Evolutionary conservation across 305 asterid species (phyloP).

Genomic region (Fraxinus xanthoxyloides): DNA sequence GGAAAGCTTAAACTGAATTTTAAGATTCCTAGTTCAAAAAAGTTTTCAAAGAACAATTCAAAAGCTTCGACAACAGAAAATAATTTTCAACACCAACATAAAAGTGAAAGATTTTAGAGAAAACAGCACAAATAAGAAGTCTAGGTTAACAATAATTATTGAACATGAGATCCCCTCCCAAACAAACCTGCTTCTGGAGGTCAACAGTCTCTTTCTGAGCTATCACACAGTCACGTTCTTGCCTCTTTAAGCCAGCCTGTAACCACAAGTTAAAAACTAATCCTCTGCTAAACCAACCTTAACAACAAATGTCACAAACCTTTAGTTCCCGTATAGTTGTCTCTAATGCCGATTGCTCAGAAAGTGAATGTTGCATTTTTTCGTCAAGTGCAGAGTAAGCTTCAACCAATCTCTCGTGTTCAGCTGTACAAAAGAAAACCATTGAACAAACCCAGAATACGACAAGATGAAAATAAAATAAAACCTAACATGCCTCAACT

Average conservation of each 20-base stretch:
- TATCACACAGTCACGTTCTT: slow-evolving; percentile 67
- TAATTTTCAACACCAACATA: neutral
- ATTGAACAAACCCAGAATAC: neutral
- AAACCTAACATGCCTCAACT: neutral
- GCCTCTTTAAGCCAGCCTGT: slow-evolving; percentile 75
- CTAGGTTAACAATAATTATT: neutral
- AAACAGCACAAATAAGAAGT: neutral
- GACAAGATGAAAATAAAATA: neutral
- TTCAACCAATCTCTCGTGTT: slow-evolving; percentile 74
- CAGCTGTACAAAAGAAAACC: slow-evolving; percentile 47
- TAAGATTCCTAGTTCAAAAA: neutral
- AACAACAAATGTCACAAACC: slow-evolving; percentile 37
- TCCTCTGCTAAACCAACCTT: neutral
- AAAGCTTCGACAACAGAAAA: neutral
- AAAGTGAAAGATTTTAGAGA: neutral
- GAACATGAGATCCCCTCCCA: slow-evolving; percentile 7
- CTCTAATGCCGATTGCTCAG: slow-evolving; percentile 60
- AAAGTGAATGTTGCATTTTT: slow-evolving; percentile 65
- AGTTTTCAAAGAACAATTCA: neutral
- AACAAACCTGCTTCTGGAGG: slow-evolving; percentile 81
- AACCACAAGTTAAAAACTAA: slow-evolving; percentile 11
- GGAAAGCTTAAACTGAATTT: neutral
- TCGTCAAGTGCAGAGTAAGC: slow-evolving; percentile 61
- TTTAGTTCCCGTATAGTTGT: slow-evolving; percentile 67
- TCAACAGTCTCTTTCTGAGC: slow-evolving; percentile 73